Base-by-base conservation (phyloP, 78 protist species). In the Guillardia theta region DNA sequence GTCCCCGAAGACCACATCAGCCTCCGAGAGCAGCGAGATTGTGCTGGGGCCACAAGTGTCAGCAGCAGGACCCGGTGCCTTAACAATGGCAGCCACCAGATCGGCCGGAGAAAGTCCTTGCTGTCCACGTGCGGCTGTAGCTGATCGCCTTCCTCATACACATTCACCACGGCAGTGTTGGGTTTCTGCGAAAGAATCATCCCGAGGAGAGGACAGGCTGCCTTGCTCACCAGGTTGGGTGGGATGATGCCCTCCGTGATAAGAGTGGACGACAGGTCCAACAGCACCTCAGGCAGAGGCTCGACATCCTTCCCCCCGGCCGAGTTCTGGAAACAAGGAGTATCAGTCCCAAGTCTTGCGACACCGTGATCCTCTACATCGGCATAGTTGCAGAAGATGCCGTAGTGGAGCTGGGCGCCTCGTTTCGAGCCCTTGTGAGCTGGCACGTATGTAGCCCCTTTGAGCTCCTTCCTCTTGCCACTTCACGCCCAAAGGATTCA, bases 61-160 rank as follows among this genome's bases (percentile, higher is more conserved):
- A 30, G 6, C 4, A 30, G 70, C 39, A 58, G 70, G 70, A 30
- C 21, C 4, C 39, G 70, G 27, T 24, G 70, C 39, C 21, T 24
- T 24, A 6, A 58, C 39, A 6, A 30, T 6, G 70, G 2, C 39
- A 58, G 70, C 4, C 39, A 6, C 27, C 47, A 88, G 48, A 88
- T 48, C 10, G 93, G 93, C 24, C 93, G 70, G 77, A 4, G 46
- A 76, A 88, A 88, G 77, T 54, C 93, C 9, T n/a, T 62, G 48
- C 78, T 50, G 76, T 88, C 93, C 50, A 88, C 93, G 93, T 88
- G 93, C 30, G 93, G 48, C 77, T 64, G 93, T 19, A 88, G 70
- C 64, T 76, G 53, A 10, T 22, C 4, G 64, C 93, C 93, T n/a
- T 8, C 48, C 77, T 48, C 93, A 76, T 88, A 88, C 24, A 2